Conservation (phyloP, 1,284 basidiomycete genomes). For the Moniliella sp. region DNA sequence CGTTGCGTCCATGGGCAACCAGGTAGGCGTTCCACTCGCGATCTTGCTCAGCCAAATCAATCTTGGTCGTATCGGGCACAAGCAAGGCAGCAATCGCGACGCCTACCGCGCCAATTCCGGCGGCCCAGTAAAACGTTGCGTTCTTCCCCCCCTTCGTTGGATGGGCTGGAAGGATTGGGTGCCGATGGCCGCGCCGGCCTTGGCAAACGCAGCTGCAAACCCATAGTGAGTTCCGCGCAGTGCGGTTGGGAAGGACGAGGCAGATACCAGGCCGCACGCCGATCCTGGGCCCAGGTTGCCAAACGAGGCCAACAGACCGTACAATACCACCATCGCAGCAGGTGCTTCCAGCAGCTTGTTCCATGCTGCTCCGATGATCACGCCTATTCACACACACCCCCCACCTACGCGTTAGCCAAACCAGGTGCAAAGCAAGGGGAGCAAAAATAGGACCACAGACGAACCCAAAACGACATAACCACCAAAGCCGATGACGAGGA, state of each 20-base stretch:
- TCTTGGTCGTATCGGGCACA: conserved; percentile 46
- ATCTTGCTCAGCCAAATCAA: conserved; percentile 50
- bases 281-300: conserved; percentile 54
- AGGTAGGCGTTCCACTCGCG: conserved; percentile 45
- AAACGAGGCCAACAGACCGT: conserved; percentile 15
- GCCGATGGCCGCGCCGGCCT: conserved; percentile 53
- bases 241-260: conserved; percentile 32
- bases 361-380: conserved; percentile 47
- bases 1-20: conserved; percentile 46
- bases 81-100: conserved; percentile 32
- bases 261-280: conserved; percentile 45
- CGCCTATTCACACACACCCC: too few species aligned
- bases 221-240: conserved; percentile 35
- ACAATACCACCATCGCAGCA: conserved; percentile 43
- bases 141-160: conserved; percentile 39
- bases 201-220: conserved; percentile 47
- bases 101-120: conserved; percentile 26
- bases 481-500: conserved; percentile 51
- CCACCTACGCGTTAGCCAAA: too few species aligned
- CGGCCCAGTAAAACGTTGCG: conserved; percentile 12
- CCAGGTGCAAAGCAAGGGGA: too few species aligned
- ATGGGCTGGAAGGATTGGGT: conserved; percentile 57
- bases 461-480: conserved; percentile 53
- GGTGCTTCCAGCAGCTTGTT: conserved; percentile 44
- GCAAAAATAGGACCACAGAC: too few species aligned